Percentiles rank a stretch among this genome's conserved stretches.
phyloP scores from a whole-genome alignment of 495 filamentous ascomycete species.

The Penicillium bovifimosum region DNA sequence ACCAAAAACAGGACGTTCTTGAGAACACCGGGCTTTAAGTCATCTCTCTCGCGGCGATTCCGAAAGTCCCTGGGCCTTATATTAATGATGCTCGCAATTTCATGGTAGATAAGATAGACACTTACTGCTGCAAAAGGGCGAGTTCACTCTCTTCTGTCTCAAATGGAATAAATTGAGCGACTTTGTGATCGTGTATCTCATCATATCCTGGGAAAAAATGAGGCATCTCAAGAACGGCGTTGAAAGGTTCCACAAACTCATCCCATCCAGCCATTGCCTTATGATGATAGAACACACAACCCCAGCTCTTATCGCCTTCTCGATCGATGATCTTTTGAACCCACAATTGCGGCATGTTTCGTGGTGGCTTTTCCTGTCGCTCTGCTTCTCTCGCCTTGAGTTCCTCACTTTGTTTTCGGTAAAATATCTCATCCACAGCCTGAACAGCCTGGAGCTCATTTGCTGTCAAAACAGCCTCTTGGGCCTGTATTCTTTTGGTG shows the following conservation, averaged over 20 bases:
- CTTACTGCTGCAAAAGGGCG: neutral
- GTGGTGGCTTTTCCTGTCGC: neutral
- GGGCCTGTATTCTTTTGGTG: neutral
- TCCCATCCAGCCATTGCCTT: too few relatives aligned
- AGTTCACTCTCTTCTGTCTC: neutral
- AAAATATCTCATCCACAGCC: neutral
- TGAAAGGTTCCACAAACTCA: neutral
- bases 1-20: neutral
- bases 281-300: constrained; percentile 2
- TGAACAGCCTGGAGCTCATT: neutral
- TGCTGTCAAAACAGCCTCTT: neutral
- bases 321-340: neutral
- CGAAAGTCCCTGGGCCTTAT: constrained; percentile 6
- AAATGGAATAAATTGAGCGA: neutral
- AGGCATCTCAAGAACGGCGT: neutral
- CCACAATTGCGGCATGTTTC: neutral
- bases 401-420: neutral
- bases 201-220: neutral
- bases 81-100: too few relatives aligned
- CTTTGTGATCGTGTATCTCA: constrained; percentile 1
- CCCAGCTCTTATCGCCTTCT: constrained; percentile 5
- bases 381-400: neutral
- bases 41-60: constrained; percentile 16
- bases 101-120: neutral
- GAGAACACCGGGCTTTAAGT: neutral